Percentiles rank a stretch among this genome's conserved stretches.
Evolutionary conservation across 2,329 filamentous ascomycete genomes (phyloP).

Genomic region (Drechmeria coniospora): DNA sequence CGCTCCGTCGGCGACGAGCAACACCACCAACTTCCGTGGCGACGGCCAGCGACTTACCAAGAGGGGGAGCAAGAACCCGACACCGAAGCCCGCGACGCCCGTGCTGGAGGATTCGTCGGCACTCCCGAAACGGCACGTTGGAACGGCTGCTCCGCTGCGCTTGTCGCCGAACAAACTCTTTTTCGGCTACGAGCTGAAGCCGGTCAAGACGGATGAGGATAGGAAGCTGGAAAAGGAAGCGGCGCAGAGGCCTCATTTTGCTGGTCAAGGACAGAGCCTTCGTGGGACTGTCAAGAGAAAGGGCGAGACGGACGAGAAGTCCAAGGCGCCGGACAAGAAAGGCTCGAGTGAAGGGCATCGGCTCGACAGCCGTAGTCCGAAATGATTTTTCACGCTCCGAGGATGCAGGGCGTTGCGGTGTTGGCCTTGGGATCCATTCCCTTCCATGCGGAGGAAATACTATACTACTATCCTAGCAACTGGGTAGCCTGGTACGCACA

Average conservation of each 20-base stretch:
- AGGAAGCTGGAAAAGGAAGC: slow-evolving; percentile 49
- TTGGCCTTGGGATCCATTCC: not conserved
- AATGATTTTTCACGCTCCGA: slow-evolving; percentile 3
- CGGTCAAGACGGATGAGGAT: slow-evolving; percentile 64
- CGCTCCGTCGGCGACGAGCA: slow-evolving; percentile 58
- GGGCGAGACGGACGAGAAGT: slow-evolving; percentile 32
- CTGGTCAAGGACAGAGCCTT: slow-evolving; percentile 72
- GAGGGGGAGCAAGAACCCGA: slow-evolving; percentile 52
- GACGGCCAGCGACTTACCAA: slow-evolving; percentile 77
- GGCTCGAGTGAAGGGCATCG: slow-evolving; percentile 25
- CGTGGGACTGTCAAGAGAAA: slow-evolving; percentile 58
- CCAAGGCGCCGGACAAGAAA: slow-evolving; percentile 32
- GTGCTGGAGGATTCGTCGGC: slow-evolving; percentile 25
- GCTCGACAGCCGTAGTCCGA: slow-evolving; percentile 25
- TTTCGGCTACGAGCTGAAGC: slow-evolving; percentile 89
- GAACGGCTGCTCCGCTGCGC: slow-evolving; percentile 75
- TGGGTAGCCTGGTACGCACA: no score
- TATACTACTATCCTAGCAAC: no score
- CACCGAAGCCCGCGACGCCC: slow-evolving; percentile 57
- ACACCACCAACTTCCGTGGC: slow-evolving; percentile 62
- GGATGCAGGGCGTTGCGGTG: slow-evolving; percentile 10
- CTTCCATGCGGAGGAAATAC: no score
- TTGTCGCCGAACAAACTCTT: slow-evolving; percentile 83
- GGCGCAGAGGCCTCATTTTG: slow-evolving; percentile 59
- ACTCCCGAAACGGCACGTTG: slow-evolving; percentile 34